A percentile compares a stretch with the other conserved stretches of the same genome.
Evolutionary conservation across 257 asterid species (phyloP).

Genomic region (Ehretia macrophylla): DNA sequence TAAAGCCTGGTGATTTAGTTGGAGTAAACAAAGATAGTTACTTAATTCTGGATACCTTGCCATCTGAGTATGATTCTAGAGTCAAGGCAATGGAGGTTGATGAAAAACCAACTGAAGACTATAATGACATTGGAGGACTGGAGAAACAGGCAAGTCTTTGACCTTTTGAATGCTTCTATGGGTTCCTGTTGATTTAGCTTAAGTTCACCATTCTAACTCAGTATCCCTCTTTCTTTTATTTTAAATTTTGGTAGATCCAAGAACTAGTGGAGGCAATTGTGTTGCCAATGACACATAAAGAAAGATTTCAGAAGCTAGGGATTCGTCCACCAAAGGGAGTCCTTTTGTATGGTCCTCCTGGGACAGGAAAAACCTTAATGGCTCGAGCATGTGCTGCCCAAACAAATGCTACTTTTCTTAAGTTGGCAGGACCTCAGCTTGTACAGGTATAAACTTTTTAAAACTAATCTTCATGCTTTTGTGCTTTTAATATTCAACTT

Average conservation of each 20-base stretch:
- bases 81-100: conserved; percentile 99
- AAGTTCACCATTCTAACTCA: conserved; percentile 1
- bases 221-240: not conserved
- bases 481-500: conserved; percentile 7
- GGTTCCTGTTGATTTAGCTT: not conserved
- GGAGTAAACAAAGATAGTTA: conserved; percentile 98
- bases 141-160: conserved; percentile 71
- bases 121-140: conserved; percentile 91
- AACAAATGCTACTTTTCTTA: conserved; percentile 90
- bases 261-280: conserved; percentile 90
- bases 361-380: conserved; percentile 85
- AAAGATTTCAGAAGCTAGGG: conserved; percentile 77
- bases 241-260: conserved; percentile 54
- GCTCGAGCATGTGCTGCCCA: conserved; percentile 99
- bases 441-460: conserved; percentile 58
- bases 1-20: conserved; percentile 97
- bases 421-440: conserved; percentile 92
- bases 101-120: conserved; percentile 98
- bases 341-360: conserved; percentile 86
- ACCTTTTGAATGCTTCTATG: not conserved
- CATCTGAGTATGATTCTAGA: conserved; percentile 94
- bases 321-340: conserved; percentile 87
- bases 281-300: conserved; percentile 85
- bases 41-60: conserved; percentile 88
- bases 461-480: not conserved